phyloP scores from a whole-genome alignment of 768 basidiomycete genomes.

The Pleurotus pulmonarius region DNA sequence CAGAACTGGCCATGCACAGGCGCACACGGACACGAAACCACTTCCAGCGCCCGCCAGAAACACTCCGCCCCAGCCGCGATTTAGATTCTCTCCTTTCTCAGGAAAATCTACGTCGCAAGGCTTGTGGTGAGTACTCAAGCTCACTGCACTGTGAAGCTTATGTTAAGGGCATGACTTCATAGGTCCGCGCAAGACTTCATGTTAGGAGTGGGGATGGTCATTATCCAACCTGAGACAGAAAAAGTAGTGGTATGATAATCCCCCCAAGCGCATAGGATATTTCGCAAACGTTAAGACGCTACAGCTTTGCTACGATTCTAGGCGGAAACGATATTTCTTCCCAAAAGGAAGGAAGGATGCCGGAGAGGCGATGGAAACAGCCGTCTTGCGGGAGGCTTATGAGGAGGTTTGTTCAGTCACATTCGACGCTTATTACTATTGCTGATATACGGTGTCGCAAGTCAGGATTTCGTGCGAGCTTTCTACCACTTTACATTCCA shows the following conservation, averaged over 20 bases:
- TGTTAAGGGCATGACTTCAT: background rate
- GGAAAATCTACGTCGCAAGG: background rate
- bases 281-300: background rate
- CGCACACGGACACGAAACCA: background rate
- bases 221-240: constrained; percentile 54
- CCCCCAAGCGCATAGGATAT: background rate
- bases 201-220: constrained; percentile 59
- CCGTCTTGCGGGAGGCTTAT: constrained; percentile 62
- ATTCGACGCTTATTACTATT: too few species aligned
- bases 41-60: background rate
- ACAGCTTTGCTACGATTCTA: background rate
- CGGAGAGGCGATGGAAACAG: constrained; percentile 56
- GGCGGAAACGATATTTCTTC: constrained; percentile 46
- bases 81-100: background rate
- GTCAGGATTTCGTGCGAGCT: constrained; percentile 47
- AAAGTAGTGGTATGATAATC: constrained; percentile 42
- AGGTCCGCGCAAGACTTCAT: constrained; percentile 48
- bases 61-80: background rate
- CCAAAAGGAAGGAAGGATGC: constrained; percentile 66
- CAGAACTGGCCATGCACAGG: background rate
- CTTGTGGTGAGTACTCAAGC: background rate
- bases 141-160: background rate
- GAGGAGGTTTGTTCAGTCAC: constrained; percentile 46
- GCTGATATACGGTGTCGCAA: constrained; percentile 14
- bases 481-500: constrained; percentile 41